Evolutionary conservation across 257 asterid genomes (phyloP), one percentile per base, ranked within the genome.

Genomic region (Galeopsis tetrahit): DNA sequence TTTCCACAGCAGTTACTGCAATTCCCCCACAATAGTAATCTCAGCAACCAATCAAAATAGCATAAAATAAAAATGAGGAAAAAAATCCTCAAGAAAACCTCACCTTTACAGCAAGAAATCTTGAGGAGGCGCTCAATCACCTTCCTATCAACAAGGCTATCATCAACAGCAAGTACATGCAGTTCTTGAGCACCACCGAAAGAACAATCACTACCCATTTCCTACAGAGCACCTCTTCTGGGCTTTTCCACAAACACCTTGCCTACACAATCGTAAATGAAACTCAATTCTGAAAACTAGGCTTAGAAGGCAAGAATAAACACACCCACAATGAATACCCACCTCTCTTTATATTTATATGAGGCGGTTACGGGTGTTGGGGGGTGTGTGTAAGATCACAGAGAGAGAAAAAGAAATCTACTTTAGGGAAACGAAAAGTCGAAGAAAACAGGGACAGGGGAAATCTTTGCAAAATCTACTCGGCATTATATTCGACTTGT

Each of bases 111-210:
- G 83, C 83, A 77, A 77, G 97, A 91, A 48, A 85, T 79, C 80
- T 87, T 87, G 68, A 91, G 84, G 79, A 91, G 66, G 10, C 78
- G 71, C 82, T 91, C 96, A 15, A 91, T 87, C 32, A 91, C 94
- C 80, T 80, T 91, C 78, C 97, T 60, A 75, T 89, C 96, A 5
- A 89, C 90, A 21, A 81, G 73, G 17, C 97, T 89, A 60, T 91
- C 97, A 78, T 91, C 97, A 0, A 91, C 97, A 40, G 96, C 97
- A 48, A 91, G 96, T 69, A 91, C 97, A 82, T 91, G 97, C 40
- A 89, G 77, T 43, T 90, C 90, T 35, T 80, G 80, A 43, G 36
- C 82, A 35, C 42, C 73, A 71, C 70, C 46, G 4, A 82, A 76
- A 44, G 83, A 84, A 63, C 86, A 80, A 62, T 79, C 79, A 55